Evolutionary conservation across 2,329 filamentous ascomycete genomes (phyloP), one percentile per base, ranked within the genome.

Genomic region (Trichophyton equinum): DNA sequence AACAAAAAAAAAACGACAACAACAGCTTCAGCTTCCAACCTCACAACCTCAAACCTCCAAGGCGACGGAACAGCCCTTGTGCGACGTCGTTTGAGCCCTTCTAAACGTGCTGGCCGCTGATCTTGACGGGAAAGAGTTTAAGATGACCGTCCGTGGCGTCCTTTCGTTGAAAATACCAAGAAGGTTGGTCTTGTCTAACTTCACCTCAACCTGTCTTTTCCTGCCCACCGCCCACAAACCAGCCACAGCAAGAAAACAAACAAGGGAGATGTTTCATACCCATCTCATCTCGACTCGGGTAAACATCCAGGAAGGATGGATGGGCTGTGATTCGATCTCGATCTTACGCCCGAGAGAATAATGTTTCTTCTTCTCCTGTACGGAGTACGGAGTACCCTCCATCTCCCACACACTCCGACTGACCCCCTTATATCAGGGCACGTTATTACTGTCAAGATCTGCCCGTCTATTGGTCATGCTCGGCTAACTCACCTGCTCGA

Each of bases 261-360:
- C 49, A 36, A 33, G 27, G 47, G 49, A 27, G 49, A 20, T 55
- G 49, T 55, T 55, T 55, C 49, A 55, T 55, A 55, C 49, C 25
- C 30, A 55, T 55, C 49, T 36, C 49, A 55, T 55, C 30, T 55
- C 30, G 27, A 18, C 33, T 36, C 20, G 15, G 33, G 33, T 36
- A 36, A n/a, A 8, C 30, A 27, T 9, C 4, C 8, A 27, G 15
- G 20, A 15, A 18, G 3, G 33, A 25, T 3, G 5, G 27, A 9
- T 33, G 25, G 22, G 7, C 27, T 36, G 49, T n/a, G 27, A 18
- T n/a, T n/a, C 27, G 49, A 36, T 25, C 46, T 49, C 49, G 20
- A 33, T 36, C 49, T 55, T 55, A 55, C 49, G 49, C n/a, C 49
- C 49, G 49, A 55, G n/a, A 55, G 49, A 55, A 55, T 53, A 53